Percentiles rank a stretch among this genome's conserved stretches.
Evolutionary conservation across 2,329 filamentous ascomycete species (phyloP).

Genomic region (Paramyrothecium sp.): DNA sequence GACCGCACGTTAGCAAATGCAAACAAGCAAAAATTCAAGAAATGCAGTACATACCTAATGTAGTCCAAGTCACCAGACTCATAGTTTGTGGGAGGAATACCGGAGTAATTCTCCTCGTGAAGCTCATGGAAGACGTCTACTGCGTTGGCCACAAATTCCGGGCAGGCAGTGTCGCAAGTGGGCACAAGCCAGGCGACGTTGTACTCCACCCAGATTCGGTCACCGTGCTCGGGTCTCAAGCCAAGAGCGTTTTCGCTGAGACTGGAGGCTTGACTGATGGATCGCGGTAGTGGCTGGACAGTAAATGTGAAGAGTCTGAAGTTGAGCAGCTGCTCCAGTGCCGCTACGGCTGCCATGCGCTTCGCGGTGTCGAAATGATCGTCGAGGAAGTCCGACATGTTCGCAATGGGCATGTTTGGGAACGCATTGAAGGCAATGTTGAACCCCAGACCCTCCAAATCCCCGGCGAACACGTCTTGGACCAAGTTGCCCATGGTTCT

Average conservation of each 20-base stretch:
- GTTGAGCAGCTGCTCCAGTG: slow-evolving; percentile 5
- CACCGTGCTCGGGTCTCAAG: slow-evolving; percentile 18
- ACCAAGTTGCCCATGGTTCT: slow-evolving; percentile 44
- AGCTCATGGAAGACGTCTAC: slow-evolving; percentile 10
- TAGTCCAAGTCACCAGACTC: slow-evolving; percentile 12
- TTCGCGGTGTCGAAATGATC: slow-evolving; percentile 9
- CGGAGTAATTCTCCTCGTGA: slow-evolving; percentile 11
- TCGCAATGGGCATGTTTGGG: slow-evolving; percentile 16
- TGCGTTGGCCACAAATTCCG: slow-evolving; percentile 5
- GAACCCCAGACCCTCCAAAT: slow-evolving; percentile 13
- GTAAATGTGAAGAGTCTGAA: slow-evolving; percentile 11
- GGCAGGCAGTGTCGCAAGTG: slow-evolving; percentile 14
- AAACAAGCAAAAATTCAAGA: not conserved
- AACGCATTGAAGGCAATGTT: slow-evolving; percentile 17
- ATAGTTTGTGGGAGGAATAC: slow-evolving; percentile 17
- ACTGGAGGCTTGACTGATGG: slow-evolving; percentile 11
- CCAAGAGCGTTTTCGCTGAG: slow-evolving; percentile 21
- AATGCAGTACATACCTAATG: slow-evolving; percentile 7
- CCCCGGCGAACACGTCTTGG: slow-evolving; percentile 6
- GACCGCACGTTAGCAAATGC: too few species aligned
- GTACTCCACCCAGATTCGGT: slow-evolving; percentile 29
- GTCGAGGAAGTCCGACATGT: slow-evolving; percentile 15
- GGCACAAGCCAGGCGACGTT: slow-evolving; percentile 20
- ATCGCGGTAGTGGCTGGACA: slow-evolving; percentile 14
- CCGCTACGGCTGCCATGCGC: not conserved